Conservation (phyloP, 257 asterid genomes). For the Avicennia marina region DNA sequence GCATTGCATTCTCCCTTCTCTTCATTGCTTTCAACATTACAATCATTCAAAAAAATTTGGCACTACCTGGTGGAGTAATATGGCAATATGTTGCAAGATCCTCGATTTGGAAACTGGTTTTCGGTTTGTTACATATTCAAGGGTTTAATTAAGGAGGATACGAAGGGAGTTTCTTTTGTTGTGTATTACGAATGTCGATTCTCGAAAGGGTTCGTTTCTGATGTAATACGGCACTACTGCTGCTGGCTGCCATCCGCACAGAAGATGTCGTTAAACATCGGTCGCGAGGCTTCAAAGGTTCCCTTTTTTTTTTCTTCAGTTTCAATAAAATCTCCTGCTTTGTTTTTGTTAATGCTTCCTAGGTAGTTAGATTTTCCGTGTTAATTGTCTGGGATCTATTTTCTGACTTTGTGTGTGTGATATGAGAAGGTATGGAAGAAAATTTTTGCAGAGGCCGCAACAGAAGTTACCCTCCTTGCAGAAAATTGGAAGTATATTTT, state of each 20-base stretch:
- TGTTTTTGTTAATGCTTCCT: background rate
- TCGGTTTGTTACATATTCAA: conserved; percentile 12
- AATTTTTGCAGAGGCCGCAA: conserved; percentile 43
- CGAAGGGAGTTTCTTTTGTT: too few species aligned
- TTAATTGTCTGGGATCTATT: conserved; percentile 4
- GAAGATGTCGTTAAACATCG: conserved; percentile 84
- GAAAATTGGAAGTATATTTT: conserved; percentile 68
- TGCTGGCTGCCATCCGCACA: conserved; percentile 24
- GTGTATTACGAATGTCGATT: conserved; percentile 33
- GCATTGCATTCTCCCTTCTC: too few species aligned
- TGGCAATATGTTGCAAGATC: conserved; percentile 16
- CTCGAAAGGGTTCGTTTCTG: conserved; percentile 33
- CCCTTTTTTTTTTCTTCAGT: conserved; percentile 3
- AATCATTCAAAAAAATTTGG: too few species aligned
- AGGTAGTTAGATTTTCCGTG: conserved; percentile 3
- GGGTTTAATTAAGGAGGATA: background rate
- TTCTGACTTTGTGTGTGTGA: background rate
- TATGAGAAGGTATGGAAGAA: conserved; percentile 63
- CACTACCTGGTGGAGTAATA: too few species aligned
- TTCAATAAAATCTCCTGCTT: background rate
- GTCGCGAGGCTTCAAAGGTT: conserved; percentile 99
- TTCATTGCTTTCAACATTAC: too few species aligned
- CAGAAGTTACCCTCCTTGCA: conserved; percentile 61
- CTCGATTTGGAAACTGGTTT: conserved; percentile 16
- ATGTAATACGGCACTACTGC: conserved; percentile 61